A percentile compares a stretch with the other conserved stretches of the same genome.
These are phyloP conservation scores for Hyphopichia homilentoma DNA, from an alignment of 805 yeast species.

Conservation along the genomic window DNA sequence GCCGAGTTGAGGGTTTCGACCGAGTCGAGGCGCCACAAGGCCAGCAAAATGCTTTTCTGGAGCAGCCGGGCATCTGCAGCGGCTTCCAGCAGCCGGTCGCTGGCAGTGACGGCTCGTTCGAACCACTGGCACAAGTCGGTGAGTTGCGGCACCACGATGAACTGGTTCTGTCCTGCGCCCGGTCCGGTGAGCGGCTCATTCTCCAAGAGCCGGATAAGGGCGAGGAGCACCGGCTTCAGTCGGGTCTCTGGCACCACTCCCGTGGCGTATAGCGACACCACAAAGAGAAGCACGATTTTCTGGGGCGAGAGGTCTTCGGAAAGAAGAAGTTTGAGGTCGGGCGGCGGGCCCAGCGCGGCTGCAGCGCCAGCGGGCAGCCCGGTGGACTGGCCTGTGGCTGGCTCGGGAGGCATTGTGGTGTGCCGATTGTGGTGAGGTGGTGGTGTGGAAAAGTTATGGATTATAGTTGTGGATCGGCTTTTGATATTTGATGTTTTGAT, in stretches of 20 bases:
- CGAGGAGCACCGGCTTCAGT: constrained; percentile 32
- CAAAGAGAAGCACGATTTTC: constrained; percentile 46
- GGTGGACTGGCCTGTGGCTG: too few species aligned
- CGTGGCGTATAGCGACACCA: constrained; percentile 46
- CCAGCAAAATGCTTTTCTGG: constrained; percentile 26
- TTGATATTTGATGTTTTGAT: too few species aligned
- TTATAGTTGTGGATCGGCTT: too few species aligned
- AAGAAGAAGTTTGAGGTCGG: constrained; percentile 20
- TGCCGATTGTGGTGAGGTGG: too few species aligned
- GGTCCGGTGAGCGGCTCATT: constrained; percentile 27
- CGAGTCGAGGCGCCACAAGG: constrained; percentile 46
- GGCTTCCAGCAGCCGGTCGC: too few species aligned
- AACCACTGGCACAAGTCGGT: constrained; percentile 22
- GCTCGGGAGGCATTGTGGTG: too few species aligned
- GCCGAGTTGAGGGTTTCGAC: constrained; percentile 42
- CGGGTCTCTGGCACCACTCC: constrained; percentile 34
- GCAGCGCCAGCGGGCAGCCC: too few species aligned
- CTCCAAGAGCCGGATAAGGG: constrained; percentile 28
- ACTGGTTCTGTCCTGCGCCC: constrained; percentile 11
- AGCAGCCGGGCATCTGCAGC: constrained; percentile 23
- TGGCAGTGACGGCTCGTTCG: constrained; percentile 6
- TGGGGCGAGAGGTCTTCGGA: constrained; percentile 50
- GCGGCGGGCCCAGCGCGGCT: too few species aligned
- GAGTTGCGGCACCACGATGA: constrained; percentile 29
- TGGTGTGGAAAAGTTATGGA: too few species aligned